phyloP scores from a whole-genome alignment of 2,329 filamentous ascomycete genomes.

The Monosporascus sp. region DNA sequence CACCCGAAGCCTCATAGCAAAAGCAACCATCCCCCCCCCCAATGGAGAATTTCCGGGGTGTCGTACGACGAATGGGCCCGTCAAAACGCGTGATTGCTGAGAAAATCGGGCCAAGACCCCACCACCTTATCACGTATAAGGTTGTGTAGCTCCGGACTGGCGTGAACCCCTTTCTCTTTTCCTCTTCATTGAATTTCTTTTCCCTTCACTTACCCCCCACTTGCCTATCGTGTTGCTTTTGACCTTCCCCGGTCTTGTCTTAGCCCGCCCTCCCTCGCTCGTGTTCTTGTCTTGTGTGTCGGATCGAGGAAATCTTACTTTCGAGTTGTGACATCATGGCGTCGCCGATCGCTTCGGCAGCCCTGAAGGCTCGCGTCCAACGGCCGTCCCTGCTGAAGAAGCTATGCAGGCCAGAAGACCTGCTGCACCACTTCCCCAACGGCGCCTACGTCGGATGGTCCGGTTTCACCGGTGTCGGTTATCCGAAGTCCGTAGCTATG shows the following conservation, averaged over 20 bases:
- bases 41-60: background rate
- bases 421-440: slow-evolving; percentile 77
- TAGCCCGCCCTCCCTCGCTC: background rate
- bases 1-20: no score
- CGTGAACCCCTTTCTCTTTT: background rate
- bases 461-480: slow-evolving; percentile 85
- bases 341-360: slow-evolving; percentile 57
- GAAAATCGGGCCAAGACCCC: background rate
- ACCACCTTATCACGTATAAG: background rate
- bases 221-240: background rate
- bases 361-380: slow-evolving; percentile 69
- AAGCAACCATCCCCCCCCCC: no score
- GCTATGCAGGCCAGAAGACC: slow-evolving; percentile 71
- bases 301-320: background rate
- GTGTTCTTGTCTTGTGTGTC: no score
- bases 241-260: background rate
- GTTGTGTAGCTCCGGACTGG: background rate
- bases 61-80: no score
- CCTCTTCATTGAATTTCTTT: background rate
- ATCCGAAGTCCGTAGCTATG: slow-evolving; percentile 63
- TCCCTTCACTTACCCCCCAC: background rate
- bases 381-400: slow-evolving; percentile 75
- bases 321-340: slow-evolving; percentile 33
- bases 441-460: slow-evolving; percentile 86
- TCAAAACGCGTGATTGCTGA: background rate